Base-by-base conservation (phyloP, 768 basidiomycete genomes). In the Xerocomus spinulosus region DNA sequence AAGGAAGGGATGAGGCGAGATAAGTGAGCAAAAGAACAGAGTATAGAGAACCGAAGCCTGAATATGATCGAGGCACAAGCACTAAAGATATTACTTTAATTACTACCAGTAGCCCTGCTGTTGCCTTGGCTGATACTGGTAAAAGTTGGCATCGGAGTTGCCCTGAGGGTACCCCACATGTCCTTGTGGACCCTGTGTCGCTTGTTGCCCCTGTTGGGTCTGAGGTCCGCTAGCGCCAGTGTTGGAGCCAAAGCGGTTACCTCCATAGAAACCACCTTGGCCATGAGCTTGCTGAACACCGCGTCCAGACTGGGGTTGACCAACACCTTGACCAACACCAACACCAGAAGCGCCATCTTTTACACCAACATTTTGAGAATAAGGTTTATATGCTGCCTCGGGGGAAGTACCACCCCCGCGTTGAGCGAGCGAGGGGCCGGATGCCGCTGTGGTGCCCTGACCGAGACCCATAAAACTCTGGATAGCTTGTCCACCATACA, bases 351-450 rank as follows among this genome's bases (percentile, higher is more conserved):
- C 52, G 3, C 79, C 78, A 48, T 85, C 87, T 70, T 87, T 86
- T 10, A 75, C 70, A 4, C 65, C 67, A n/a, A 67, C 70, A 42
- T 67, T 68, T 45, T 63, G 69, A 41, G 76, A 78, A 59, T 88
- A 89, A 10, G 85, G 82, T 61, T 90, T 89, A 69, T 87, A 89
- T 14, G 83, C 69, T 8, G 80, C 70, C 66, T 89, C 87, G 1
- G 87, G 86, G 6, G 85, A 87, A 13, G 73, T 71, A 28, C 75
- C 78, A 17, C 73, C 72, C 28, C 48, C 50, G 14, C 75, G 73
- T 46, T 75, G 72, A 20, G 68, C 68, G 28, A 74, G 64, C 23
- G 70, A 70, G 10, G 77, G 77, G 4, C 77, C 82, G 30, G 74
- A 70, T 18, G 74, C 62, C 0, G 74, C 57, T 6, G 65, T 53